Percentiles rank a stretch among this genome's conserved stretches.
phyloP scores from a whole-genome alignment of 116 monocot species.

The Papilionanthe hybrid region DNA sequence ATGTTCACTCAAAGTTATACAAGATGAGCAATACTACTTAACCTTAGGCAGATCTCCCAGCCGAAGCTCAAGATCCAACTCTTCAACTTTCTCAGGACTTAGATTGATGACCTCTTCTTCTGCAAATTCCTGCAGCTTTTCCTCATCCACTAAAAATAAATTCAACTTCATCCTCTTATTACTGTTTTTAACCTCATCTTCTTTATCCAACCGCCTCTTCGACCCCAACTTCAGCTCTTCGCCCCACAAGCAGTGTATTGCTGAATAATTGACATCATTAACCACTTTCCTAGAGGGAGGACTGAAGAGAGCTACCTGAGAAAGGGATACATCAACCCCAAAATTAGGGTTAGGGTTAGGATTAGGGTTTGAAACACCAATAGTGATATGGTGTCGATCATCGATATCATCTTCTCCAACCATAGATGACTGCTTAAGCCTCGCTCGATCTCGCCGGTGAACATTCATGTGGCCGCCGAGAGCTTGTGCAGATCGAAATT shows the following conservation, averaged over 20 bases:
- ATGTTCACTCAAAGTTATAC: background rate
- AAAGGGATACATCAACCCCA: slow-evolving; percentile 14
- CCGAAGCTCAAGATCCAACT: slow-evolving; percentile 67
- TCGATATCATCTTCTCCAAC: slow-evolving; percentile 14
- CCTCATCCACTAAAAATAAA: slow-evolving; percentile 4
- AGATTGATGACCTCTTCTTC: slow-evolving; percentile 18
- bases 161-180: slow-evolving; percentile 34
- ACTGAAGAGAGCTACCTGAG: background rate
- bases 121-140: slow-evolving; percentile 1
- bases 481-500: slow-evolving; percentile 34
- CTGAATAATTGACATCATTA: slow-evolving; percentile 6
- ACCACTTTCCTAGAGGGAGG: slow-evolving; percentile 1
- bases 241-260: slow-evolving; percentile 3
- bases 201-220: slow-evolving; percentile 4
- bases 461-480: slow-evolving; percentile 41
- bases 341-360: slow-evolving; percentile 24
- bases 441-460: slow-evolving; percentile 25
- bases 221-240: background rate
- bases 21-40: slow-evolving; percentile 10
- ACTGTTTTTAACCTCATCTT: slow-evolving; percentile 6
- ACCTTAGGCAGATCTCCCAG: slow-evolving; percentile 43
- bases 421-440: slow-evolving; percentile 38
- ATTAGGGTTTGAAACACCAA: slow-evolving; percentile 2
- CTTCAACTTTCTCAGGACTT: slow-evolving; percentile 17
- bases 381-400: background rate